A percentile compares a stretch with the other conserved stretches of the same genome.
phyloP scores from a whole-genome alignment of 164 flowering plant genomes.

The Vitis riparia region DNA sequence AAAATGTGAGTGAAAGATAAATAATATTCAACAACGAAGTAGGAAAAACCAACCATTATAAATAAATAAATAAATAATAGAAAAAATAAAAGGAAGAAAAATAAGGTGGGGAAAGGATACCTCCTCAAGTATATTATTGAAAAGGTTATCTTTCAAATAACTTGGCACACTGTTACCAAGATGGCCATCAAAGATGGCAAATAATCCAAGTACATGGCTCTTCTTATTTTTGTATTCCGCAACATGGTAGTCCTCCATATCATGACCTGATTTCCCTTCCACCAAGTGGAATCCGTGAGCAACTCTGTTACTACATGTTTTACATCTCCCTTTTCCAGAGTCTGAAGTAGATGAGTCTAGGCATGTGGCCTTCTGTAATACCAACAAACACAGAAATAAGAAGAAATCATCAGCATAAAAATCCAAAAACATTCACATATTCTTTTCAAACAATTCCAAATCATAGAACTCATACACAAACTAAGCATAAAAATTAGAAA shows the following conservation, averaged over 20 bases:
- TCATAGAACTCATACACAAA: background rate
- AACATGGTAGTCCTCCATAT: constrained; percentile 75
- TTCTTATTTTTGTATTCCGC: constrained; percentile 45
- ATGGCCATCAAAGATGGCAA: constrained; percentile 77
- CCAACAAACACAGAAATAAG: constrained; percentile 1
- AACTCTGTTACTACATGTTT: constrained; percentile 34
- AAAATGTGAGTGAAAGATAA: no score
- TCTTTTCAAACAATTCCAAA: no score
- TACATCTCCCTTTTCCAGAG: constrained; percentile 62
- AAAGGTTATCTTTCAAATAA: constrained; percentile 52
- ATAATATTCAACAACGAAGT: no score
- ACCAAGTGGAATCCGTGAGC: constrained; percentile 62
- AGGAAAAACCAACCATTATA: background rate
- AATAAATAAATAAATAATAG: background rate
- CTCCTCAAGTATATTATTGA: constrained; percentile 62
- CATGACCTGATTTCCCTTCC: constrained; percentile 64
- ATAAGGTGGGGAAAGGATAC: constrained; percentile 17
- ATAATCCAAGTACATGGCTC: constrained; percentile 56
- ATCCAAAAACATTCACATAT: background rate
- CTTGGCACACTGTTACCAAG: constrained; percentile 57
- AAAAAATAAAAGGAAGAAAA: background rate
- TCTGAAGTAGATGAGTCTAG: constrained; percentile 43
- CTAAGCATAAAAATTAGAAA: no score
- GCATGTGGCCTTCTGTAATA: constrained; percentile 33
- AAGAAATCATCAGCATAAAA: background rate